A percentile compares a stretch with the other conserved stretches of the same genome.
These are phyloP conservation scores for Nicotiana rustica DNA, from an alignment of 305 asterid species.

Conservation along the genomic window DNA sequence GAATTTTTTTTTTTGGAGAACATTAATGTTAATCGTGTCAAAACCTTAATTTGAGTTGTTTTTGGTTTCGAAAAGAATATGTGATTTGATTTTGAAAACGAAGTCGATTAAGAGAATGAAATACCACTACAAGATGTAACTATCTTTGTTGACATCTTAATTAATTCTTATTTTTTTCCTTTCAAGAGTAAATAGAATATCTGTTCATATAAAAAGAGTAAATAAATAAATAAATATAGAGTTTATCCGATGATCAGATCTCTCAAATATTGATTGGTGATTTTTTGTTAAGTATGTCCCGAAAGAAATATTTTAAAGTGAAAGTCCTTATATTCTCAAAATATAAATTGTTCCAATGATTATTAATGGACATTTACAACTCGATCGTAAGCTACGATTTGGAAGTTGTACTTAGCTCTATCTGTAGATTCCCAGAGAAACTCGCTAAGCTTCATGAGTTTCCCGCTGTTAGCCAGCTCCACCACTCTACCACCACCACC, in stretches of 20 bases:
- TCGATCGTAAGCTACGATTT: neutral
- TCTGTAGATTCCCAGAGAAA: neutral
- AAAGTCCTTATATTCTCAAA: neutral
- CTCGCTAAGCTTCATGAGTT: constrained; percentile 47
- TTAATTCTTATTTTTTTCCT: too few relatives aligned
- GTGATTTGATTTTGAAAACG: too few relatives aligned
- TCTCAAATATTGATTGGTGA: neutral
- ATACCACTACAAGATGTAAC: too few relatives aligned
- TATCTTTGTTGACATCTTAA: too few relatives aligned
- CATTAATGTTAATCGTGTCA: neutral
- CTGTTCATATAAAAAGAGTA: too few relatives aligned
- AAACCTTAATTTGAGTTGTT: too few relatives aligned
- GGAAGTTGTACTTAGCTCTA: constrained; percentile 2
- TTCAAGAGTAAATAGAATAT: neutral
- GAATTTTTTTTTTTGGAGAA: neutral
- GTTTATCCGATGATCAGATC: neutral
- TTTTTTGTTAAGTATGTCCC: neutral
- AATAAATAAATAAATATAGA: too few relatives aligned
- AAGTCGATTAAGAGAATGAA: too few relatives aligned
- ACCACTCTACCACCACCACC: constrained; percentile 8
- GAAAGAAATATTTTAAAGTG: neutral
- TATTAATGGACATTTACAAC: neutral
- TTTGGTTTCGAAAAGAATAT: too few relatives aligned
- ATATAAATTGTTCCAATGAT: neutral
- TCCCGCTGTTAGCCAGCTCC: constrained; percentile 43